Base-by-base conservation (phyloP, 345 rosid species). In the Toxicodendron radicans region DNA sequence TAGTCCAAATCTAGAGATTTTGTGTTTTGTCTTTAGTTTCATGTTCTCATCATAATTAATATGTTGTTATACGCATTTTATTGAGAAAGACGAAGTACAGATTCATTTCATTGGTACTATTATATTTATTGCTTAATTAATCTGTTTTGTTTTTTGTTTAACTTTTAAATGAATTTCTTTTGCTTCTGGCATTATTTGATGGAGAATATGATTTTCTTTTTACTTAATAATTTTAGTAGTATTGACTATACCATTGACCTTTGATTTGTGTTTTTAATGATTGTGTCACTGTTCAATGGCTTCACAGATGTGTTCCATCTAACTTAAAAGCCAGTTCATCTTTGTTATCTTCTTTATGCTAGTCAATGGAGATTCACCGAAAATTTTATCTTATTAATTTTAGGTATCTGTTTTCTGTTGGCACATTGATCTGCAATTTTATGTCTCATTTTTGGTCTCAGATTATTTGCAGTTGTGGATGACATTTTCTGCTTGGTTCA, bases 401-500 rank as follows among this genome's bases (percentile, higher is more conserved):
- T 14, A 45, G 51, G 46, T n/a, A 21, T 35, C 20, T 30, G 2
- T 6, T 4, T 38, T 20, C 43, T 57, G 14, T 43, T 43, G 49
- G 20, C 2, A 13, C 32, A 17, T 46, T 58, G 14, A 24, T 53
- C 8, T 7, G 5, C 48, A 11, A 49, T 66, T 60, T 66, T 20
- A n/a, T 59, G 7, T 1, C 16, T 80, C 0, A 4, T 72, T 33
- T 73, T 18, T 61, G 30, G 56, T 76, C 41, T 52, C 78, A 95
- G 99, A 77, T 82, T 95, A 71, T 93, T 95, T 79, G 97, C 94
- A 0, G 98, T 90, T 69, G 91, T 85, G 75, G 98, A 96, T 58
- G 97, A 96, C 78, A 90, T 96, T 73, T 96, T 93, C 94, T 96
- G 97, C 79, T 65, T 93, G 79, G 92, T 96, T 85, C 91, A 90